Evolutionary conservation across 2,329 filamentous ascomycete genomes (phyloP), one percentile per base, ranked within the genome.

Genomic region (Xylariaceae sp.): DNA sequence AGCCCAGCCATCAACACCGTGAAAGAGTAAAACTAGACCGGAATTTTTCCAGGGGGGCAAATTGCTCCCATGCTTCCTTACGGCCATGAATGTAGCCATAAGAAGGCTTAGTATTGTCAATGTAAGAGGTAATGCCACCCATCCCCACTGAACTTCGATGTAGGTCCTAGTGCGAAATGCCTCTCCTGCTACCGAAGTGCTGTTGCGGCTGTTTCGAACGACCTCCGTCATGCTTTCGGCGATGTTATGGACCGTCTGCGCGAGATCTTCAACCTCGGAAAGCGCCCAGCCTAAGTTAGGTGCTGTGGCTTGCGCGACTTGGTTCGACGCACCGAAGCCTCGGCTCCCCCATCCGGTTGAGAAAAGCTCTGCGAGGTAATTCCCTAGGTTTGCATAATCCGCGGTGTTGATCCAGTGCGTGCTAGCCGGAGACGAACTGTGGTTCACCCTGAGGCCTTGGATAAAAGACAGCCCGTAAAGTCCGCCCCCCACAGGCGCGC

Each of bases 171-270:
- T 47, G 14, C 20, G 40, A 18, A 50, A 40, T 14, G 54, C 50
- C 10, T 32, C 9, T 2, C 40, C 54, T 9, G 20, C 5, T 20
- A 43, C 18, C 2, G 23, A 14, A 10, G 54, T 57, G n/a, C 48
- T 56, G 21, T 56, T 52, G 43, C 29, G 52, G n/a, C 21, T 29
- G 16, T 19, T 57, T 2, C 54, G 50, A 29, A 57, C 50, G 37
- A 52, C 42, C n/a, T 57, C 51, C 18, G 54, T 57, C 54, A 57
- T 57, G 40, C 45, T 47, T 10, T 54, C 51, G 19, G 55, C 55
- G 10, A 57, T 50, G 16, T 47, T 37, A 3, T 20, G 29, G 5
- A 50, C 37, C 45, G 29, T 45, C 20, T 12, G 5, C 14, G 37
- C 20, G 26, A 57, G 20, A 44, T 57, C 47, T 1, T 41, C 44